Evolutionary conservation across 306 rosid species (phyloP).

Genomic region (Leucaena leucocephala): DNA sequence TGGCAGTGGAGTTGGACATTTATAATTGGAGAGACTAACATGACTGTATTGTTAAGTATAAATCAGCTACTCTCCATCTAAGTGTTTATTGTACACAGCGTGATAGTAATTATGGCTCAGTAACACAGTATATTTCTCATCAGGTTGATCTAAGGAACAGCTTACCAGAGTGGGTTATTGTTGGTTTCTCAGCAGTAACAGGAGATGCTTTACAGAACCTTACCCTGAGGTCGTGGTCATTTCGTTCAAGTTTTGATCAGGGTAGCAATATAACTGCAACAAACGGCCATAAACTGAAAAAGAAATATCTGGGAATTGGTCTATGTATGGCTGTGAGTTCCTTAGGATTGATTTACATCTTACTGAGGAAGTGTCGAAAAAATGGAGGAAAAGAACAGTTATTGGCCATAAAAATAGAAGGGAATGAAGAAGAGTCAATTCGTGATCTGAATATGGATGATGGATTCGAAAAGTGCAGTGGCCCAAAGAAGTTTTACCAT

Average conservation of each 20-base stretch:
- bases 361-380: background rate
- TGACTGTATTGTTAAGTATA: slow-evolving; percentile 4
- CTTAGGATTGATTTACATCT: background rate
- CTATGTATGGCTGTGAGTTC: background rate
- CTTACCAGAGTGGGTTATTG: slow-evolving; percentile 34
- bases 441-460: background rate
- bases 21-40: background rate
- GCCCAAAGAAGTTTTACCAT: slow-evolving; percentile 19
- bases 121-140: background rate
- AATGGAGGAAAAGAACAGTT: background rate
- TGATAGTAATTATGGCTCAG: background rate
- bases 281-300: background rate
- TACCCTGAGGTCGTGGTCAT: background rate
- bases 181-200: slow-evolving; percentile 25
- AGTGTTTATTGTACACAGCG: background rate
- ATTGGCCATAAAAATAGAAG: background rate
- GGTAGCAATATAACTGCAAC: background rate
- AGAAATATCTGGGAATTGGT: background rate
- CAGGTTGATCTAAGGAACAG: slow-evolving; percentile 24
- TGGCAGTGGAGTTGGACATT: slow-evolving; percentile 41
- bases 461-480: background rate
- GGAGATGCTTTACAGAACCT: background rate
- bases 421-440: background rate
- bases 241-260: slow-evolving; percentile 3
- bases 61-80: slow-evolving; percentile 4